Conservation (phyloP, 1,139 yeast genomes). For the Groenewaldozyma sp. region DNA sequence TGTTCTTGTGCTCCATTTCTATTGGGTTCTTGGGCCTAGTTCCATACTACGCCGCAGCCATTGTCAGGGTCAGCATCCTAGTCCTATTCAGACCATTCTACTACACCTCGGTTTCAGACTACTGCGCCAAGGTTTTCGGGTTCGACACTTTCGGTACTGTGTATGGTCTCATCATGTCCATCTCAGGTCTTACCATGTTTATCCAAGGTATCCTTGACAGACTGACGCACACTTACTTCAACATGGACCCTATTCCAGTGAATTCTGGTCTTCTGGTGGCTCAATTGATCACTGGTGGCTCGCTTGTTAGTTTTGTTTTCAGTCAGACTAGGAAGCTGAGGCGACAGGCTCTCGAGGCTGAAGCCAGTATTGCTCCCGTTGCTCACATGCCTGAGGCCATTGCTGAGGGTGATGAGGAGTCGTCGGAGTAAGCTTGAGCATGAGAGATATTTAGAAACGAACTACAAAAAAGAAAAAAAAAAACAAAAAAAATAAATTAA, state of each 20-base stretch:
- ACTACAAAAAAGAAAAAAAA: not conserved
- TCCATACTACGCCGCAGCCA: slow-evolving; percentile 9
- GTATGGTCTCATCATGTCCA: slow-evolving; percentile 78
- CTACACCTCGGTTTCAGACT: slow-evolving; percentile 87
- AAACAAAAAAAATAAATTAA: not conserved
- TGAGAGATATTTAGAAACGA: not conserved
- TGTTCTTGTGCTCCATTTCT: slow-evolving; percentile 44
- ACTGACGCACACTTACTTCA: slow-evolving; percentile 54
- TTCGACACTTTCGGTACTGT: slow-evolving; percentile 85
- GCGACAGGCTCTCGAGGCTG: slow-evolving; percentile 48
- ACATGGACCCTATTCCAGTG: slow-evolving; percentile 72
- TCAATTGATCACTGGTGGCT: slow-evolving; percentile 47
- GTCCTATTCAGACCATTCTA: slow-evolving; percentile 88
- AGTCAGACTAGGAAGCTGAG: slow-evolving; percentile 42
- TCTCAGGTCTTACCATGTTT: slow-evolving; percentile 71
- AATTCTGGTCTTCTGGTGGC: slow-evolving; percentile 45
- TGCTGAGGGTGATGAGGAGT: not conserved
- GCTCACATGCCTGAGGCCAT: slow-evolving; percentile 38
- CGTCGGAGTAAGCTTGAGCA: not conserved
- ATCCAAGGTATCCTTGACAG: slow-evolving; percentile 61
- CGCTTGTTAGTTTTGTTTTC: slow-evolving; percentile 45
- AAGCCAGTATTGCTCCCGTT: slow-evolving; percentile 50
- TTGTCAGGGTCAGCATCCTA: slow-evolving; percentile 32
- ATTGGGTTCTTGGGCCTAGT: slow-evolving; percentile 60
- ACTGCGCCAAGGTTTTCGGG: slow-evolving; percentile 87